Evolutionary conservation across 768 basidiomycete genomes (phyloP), one percentile per base, ranked within the genome.

Genomic region (Rubroboletus satanas): DNA sequence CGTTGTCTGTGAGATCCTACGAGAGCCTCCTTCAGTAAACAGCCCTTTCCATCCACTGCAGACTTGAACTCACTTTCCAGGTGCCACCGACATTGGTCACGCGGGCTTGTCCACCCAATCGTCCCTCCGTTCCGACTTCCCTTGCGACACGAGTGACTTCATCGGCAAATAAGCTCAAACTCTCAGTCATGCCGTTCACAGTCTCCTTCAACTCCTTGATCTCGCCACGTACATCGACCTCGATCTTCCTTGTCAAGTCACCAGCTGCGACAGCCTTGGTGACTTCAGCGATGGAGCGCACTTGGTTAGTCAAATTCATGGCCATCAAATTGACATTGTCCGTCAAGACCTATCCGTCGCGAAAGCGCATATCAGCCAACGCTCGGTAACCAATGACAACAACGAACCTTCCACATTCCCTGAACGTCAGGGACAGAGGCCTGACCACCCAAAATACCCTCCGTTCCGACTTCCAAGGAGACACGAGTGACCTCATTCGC

Each of bases 81-180:
- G 93, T 96, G 46, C 97, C 97, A 55, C 92, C 91, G 43, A 99
- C 93, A 66, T 93, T 91, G 58, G 87, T 88, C 36, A 98, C 97
- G 51, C 87, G 81, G 1, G 95, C 97, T 64, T 96, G 95, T 10
- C 95, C 96, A 48, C 96, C 97, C 65, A 98, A 78, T 62, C 86
- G 81, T 33, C 96, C 97, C 68, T 98, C 97, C 8, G 95, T 98
- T 29, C 97, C 97, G 67, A 98, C 97, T 73, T 98, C 94, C 60
- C 92, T 82, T 4, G 95, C 97, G 31, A 98, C 95, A 51, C 94
- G 77, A 31, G 83, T 84, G 52, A 84, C 83, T 72, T 93, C 90
- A 63, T 88, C 88, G 0, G 91, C 91, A 69, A 93, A 93, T 39
- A 90, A 77, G 62, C 87, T 90, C 71, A 93, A 69, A 66, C 83